Percentiles rank a stretch among this genome's conserved stretches.
Evolutionary conservation across 768 basidiomycete species (phyloP).

Genomic region (Trametes punicea): DNA sequence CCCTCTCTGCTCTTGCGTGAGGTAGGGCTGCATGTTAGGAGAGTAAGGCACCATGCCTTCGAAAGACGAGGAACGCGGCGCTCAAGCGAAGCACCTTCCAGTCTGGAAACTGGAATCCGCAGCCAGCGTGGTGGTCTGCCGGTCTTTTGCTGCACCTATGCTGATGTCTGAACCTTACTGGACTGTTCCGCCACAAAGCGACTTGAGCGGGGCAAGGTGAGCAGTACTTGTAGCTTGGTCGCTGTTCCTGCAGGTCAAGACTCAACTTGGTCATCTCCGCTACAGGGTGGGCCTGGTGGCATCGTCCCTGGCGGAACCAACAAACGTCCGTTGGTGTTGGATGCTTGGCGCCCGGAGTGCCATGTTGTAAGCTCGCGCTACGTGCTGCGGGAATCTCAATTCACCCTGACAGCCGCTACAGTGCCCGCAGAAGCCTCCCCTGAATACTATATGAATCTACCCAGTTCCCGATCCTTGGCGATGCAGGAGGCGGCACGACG

Average conservation of each 20-base stretch:
- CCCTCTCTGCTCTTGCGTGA: background rate
- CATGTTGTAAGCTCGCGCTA: background rate
- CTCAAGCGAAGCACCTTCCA: background rate
- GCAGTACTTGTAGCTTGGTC: no score
- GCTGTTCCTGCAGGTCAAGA: no score
- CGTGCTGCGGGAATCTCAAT: background rate
- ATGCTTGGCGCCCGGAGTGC: no score
- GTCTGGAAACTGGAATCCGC: background rate
- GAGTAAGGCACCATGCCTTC: background rate
- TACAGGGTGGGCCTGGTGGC: no score
- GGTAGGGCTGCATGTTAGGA: background rate
- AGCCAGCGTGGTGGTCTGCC: background rate
- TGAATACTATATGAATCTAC: no score
- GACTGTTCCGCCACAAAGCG: no score
- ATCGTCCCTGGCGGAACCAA: no score
- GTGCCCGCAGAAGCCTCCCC: background rate
- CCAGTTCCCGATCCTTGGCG: background rate
- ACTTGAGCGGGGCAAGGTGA: no score
- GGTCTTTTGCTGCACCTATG: no score
- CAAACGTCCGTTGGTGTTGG: no score
- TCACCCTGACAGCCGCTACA: background rate
- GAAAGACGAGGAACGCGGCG: constrained; percentile 12
- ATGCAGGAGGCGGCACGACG: background rate
- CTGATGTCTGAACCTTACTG: no score
- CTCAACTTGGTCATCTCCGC: no score